Conservation (phyloP, 1,139 yeast species). For the Kodamaea sp. region DNA sequence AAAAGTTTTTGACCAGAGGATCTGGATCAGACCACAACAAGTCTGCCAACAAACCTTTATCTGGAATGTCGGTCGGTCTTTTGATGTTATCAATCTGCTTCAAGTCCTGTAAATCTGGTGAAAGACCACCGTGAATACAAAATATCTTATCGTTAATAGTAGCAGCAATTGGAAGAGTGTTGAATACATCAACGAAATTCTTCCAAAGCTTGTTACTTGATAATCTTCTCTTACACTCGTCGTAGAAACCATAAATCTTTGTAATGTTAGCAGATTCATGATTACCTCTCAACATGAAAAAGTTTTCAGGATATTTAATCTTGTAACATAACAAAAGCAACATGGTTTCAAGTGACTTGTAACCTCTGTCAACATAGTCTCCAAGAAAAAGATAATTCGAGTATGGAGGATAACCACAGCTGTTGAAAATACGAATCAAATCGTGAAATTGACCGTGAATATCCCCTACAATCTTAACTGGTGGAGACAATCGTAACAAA, state of each 20-base stretch:
- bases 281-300: conserved; percentile 79
- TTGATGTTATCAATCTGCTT: conserved; percentile 66
- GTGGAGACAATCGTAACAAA: conserved; percentile 70
- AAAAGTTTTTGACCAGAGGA: conserved; percentile 43
- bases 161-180: conserved; percentile 83
- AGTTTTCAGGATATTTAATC: conserved; percentile 78
- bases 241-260: conserved; percentile 82
- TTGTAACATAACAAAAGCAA: conserved; percentile 68
- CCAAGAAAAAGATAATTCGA: conserved; percentile 78
- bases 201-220: conserved; percentile 69
- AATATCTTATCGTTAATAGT: conserved; percentile 80
- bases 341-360: conserved; percentile 78
- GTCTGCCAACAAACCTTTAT: conserved; percentile 75
- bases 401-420: conserved; percentile 78
- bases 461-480: conserved; percentile 85
- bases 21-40: conserved; percentile 89
- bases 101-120: conserved; percentile 66
- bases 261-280: conserved; percentile 85
- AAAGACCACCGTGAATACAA: conserved; percentile 87
- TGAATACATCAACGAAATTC: conserved; percentile 73
- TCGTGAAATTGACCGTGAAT: conserved; percentile 84
- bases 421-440: conserved; percentile 65
- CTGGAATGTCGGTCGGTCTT: conserved; percentile 88
- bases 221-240: conserved; percentile 77
- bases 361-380: conserved; percentile 84